Base-by-base conservation (phyloP, 352 stramenopile genomes). In the Phytophthora kernoviae region DNA sequence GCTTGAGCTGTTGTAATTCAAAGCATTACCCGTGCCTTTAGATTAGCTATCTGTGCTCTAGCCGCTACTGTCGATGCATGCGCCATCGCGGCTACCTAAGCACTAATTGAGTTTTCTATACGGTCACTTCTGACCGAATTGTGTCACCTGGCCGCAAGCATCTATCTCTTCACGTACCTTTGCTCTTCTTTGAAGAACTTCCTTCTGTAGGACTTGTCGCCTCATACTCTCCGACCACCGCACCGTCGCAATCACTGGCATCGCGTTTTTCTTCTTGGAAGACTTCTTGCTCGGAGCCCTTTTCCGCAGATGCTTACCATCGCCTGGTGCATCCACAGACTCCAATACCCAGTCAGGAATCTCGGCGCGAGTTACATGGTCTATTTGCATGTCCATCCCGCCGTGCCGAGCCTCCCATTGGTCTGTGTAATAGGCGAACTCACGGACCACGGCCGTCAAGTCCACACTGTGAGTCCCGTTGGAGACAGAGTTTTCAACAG, bases 371-470 rank as follows among this genome's bases (percentile, higher is more conserved):
- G 65, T 78, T 43, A 93, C 52, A 59, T 95, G 82, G 45, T 93
- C 73, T 17, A 95, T 80, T 51, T 87, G 73, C 52, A 95, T 79
- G 58, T 95, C 87, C 87, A 93, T 95, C n/a, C 77, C 80, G 2
- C 65, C 69, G n/a, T 75, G 68, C 41, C 84, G 79, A 42, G 84
- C 65, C 17, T 87, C 73, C 87, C 87, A 95, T 58, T 90, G 79
- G 58, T 93, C 84, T 17, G 88, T 77, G 51, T 88, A 80, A 21
- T 62, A 77, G 3, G 84, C 87, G 54, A 95, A 95, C 22, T 91
- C 82, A 22, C 77, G 87, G 58, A 95, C 87, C 20, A 83, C 77
- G 15, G 62, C 56, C 10, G 84, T 93, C 30, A 95, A 61, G 47
- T 93, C 84, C 39, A 95, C 69, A 37, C 84, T 68, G 46, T 77